phyloP scores from a whole-genome alignment of 2,329 filamentous ascomycete species.

The Xylariales sp. region DNA sequence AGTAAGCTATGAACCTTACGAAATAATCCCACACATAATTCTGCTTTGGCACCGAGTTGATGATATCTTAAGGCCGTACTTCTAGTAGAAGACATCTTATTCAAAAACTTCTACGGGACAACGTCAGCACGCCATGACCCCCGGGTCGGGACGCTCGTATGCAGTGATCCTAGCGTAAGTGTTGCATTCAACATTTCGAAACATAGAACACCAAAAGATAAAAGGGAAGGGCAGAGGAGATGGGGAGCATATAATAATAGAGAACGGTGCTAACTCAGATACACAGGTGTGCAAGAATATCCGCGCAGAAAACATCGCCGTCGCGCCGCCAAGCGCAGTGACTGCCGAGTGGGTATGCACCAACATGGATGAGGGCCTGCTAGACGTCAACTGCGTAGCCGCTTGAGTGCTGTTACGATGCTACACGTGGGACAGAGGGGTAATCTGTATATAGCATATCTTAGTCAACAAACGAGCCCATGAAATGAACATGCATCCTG shows the following conservation, averaged over 20 bases:
- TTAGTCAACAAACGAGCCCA: too few species aligned
- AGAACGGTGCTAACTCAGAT: neutral
- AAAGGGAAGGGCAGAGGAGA: neutral
- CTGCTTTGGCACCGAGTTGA: neutral
- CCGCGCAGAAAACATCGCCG: conserved; percentile 31
- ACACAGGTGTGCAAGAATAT: conserved; percentile 38
- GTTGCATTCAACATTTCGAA: neutral
- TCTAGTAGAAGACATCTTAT: conserved; percentile 64
- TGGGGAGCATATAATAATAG: neutral
- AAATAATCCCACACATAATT: too few species aligned
- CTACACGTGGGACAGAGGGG: too few species aligned
- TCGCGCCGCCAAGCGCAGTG: conserved; percentile 31
- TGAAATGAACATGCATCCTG: too few species aligned
- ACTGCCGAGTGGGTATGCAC: conserved; percentile 36
- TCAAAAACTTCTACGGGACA: conserved; percentile 64
- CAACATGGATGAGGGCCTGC: conserved; percentile 35
- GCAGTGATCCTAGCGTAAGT: conserved; percentile 39
- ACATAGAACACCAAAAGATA: neutral
- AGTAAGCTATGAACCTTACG: conserved; percentile 43
- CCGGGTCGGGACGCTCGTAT: conserved; percentile 36
- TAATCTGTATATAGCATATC: too few species aligned
- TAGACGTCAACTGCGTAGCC: conserved; percentile 33
- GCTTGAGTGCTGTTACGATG: neutral
- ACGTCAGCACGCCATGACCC: conserved; percentile 50
- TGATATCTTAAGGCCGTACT: conserved; percentile 52